Percentiles rank a stretch among this genome's conserved stretches.
Evolutionary conservation across 164 flowering plant species (phyloP).

Genomic region (Cinnamomum micranthum): DNA sequence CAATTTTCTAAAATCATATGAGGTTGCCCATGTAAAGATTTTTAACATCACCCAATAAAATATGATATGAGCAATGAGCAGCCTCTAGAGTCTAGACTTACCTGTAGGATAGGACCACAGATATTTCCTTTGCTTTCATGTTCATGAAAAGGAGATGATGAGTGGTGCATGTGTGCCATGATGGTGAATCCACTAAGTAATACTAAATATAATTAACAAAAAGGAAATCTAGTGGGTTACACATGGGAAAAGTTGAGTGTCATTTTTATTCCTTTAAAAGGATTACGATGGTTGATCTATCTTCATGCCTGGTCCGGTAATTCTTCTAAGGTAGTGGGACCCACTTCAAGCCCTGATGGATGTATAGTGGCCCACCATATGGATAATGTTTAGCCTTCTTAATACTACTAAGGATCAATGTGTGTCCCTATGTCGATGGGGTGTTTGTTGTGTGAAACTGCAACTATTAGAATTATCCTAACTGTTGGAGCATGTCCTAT

Average conservation of each 20-base stretch:
- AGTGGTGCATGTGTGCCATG: not conserved
- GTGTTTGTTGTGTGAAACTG: too few species aligned
- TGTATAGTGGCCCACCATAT: not conserved
- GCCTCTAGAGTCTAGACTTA: not conserved
- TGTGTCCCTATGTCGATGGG: too few species aligned
- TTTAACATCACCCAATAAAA: too few species aligned
- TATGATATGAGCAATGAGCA: too few species aligned
- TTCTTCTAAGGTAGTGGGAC: not conserved
- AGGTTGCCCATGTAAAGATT: too few species aligned
- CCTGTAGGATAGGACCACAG: not conserved
- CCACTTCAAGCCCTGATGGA: not conserved
- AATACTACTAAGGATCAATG: too few species aligned
- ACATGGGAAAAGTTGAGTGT: not conserved
- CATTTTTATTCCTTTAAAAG: too few species aligned
- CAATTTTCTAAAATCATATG: too few species aligned
- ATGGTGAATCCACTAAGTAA: not conserved
- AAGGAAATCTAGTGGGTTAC: not conserved
- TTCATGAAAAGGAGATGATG: not conserved
- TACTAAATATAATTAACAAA: not conserved
- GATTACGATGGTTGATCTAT: too few species aligned
- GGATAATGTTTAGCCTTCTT: too few species aligned
- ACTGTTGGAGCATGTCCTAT: too few species aligned
- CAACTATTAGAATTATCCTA: too few species aligned
- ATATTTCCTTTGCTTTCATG: not conserved
- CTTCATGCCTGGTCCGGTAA: not conserved